A percentile compares a stretch with the other conserved stretches of the same genome.
These are phyloP conservation scores for Parachaetomium inaequale DNA, from an alignment of 495 filamentous ascomycete genomes.

Conservation along the genomic window DNA sequence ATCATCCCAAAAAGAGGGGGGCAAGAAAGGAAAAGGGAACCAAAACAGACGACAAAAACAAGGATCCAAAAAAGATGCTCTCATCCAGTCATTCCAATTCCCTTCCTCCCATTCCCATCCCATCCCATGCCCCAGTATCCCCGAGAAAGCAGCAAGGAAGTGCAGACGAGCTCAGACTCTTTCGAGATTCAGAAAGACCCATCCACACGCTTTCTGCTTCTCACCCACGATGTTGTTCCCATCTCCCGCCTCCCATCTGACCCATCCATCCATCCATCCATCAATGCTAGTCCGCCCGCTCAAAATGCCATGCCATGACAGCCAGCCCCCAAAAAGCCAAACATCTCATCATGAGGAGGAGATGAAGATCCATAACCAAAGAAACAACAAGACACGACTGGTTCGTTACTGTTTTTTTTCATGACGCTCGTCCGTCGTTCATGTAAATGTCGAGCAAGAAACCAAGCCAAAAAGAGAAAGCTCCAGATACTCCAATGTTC, in stretches of 20 bases:
- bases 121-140: background rate
- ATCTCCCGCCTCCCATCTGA: background rate
- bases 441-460: constrained; percentile 22
- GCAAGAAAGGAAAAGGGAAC: constrained; percentile 5
- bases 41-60: constrained; percentile 8
- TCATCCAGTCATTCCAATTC: constrained; percentile 6
- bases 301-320: constrained; percentile 12
- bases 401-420: constrained; percentile 33
- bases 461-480: constrained; percentile 1
- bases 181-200: background rate
- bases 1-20: background rate
- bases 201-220: background rate
- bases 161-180: background rate
- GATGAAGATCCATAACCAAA: constrained; percentile 1
- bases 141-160: background rate
- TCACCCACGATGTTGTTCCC: background rate
- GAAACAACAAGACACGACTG: constrained; percentile 22
- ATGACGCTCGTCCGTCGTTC: constrained; percentile 21
- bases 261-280: background rate
- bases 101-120: background rate
- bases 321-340: background rate
- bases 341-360: background rate
- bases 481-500: background rate
- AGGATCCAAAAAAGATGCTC: constrained; percentile 9
- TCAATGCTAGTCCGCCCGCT: constrained; percentile 12